Evolutionary conservation across 2,329 filamentous ascomycete genomes (phyloP).

Genomic region (Cercospora sp.): DNA sequence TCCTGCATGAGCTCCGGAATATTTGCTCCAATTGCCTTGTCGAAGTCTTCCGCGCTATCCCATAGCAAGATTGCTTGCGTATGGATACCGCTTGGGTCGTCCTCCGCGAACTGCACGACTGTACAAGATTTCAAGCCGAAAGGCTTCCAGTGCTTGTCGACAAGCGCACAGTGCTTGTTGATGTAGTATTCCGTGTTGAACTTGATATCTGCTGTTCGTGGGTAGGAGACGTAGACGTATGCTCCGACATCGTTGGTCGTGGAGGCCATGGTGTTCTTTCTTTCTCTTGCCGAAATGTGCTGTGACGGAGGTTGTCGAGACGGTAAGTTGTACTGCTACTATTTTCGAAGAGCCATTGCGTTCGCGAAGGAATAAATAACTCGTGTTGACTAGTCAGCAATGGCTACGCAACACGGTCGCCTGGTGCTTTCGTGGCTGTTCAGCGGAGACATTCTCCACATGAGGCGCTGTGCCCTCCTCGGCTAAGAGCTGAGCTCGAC

Average conservation of each 20-base stretch:
- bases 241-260: neutral
- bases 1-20: conserved; percentile 28
- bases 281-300: too few relatives aligned
- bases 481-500: conserved; percentile 2
- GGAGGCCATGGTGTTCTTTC: neutral
- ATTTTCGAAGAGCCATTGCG: neutral
- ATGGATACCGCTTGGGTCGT: conserved; percentile 21
- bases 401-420: neutral
- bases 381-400: neutral
- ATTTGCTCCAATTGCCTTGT: conserved; percentile 24
- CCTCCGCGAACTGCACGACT: conserved; percentile 25
- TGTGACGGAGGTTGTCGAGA: neutral
- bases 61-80: conserved; percentile 28
- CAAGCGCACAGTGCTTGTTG: conserved; percentile 46
- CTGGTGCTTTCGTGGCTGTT: neutral
- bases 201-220: conserved; percentile 34
- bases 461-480: neutral
- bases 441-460: neutral
- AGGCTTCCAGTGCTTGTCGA: conserved; percentile 41
- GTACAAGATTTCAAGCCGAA: conserved; percentile 41
- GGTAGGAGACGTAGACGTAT: conserved; percentile 37
- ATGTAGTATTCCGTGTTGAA: conserved; percentile 53
- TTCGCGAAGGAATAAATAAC: neutral
- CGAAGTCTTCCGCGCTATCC: conserved; percentile 23
- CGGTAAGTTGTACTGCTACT: neutral